Conservation (phyloP, 2,329 filamentous ascomycete genomes). For the Pseudopyricularia javanii region DNA sequence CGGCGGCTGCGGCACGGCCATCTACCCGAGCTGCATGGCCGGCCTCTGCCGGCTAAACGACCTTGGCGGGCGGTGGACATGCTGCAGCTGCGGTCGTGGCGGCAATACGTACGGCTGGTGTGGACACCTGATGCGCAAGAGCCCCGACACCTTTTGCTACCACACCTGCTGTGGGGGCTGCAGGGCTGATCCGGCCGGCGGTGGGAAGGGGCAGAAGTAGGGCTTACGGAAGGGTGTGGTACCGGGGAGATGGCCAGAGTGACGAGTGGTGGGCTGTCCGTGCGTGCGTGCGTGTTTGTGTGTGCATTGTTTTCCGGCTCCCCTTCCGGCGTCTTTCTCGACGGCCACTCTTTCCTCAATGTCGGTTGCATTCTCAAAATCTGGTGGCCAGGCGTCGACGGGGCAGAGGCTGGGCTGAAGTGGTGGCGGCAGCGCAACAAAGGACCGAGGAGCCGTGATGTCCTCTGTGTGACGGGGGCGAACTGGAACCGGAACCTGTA, state of each 20-base stretch:
- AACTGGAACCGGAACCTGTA: not conserved
- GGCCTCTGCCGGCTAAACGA: conserved; percentile 36
- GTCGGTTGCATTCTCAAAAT: too few relatives aligned
- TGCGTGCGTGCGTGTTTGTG: not conserved
- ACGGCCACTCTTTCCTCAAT: too few relatives aligned
- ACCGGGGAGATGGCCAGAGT: not conserved
- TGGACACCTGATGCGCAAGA: conserved; percentile 28
- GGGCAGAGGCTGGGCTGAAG: too few relatives aligned
- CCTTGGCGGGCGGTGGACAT: conserved; percentile 34
- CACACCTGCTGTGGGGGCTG: conserved; percentile 35
- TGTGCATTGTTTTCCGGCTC: not conserved
- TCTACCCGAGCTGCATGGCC: conserved; percentile 30
- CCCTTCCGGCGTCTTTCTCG: not conserved
- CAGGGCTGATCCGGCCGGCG: conserved; percentile 16
- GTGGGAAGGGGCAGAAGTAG: not conserved
- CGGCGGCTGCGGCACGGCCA: conserved; percentile 29
- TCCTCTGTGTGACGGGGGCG: not conserved
- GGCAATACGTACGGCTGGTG: conserved; percentile 33
- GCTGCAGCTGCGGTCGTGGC: conserved; percentile 34
- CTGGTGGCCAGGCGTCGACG: too few relatives aligned
- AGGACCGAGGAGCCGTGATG: too few relatives aligned
- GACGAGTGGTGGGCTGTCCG: not conserved
- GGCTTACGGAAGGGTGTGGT: too few relatives aligned
- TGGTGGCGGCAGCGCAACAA: too few relatives aligned
- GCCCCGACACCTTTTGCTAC: conserved; percentile 38